Base-by-base conservation (phyloP, 2,329 filamentous ascomycete species). In the Trichoderma oligosporum region DNA sequence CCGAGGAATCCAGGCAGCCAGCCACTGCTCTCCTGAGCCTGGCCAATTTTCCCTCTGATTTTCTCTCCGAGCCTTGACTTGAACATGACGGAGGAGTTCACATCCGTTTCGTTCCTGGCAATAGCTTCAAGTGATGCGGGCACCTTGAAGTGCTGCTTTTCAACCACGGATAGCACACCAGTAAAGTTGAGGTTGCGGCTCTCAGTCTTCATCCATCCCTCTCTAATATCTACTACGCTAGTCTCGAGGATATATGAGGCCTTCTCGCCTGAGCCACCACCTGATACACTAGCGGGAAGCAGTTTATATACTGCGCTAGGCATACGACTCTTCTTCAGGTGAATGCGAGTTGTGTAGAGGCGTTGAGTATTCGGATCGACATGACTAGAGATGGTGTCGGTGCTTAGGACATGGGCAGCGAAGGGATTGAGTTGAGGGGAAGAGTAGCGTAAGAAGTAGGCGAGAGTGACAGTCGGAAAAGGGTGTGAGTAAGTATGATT, bases 381-480 rank as follows among this genome's bases (percentile, higher is more conserved):
- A 71, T 82, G 78, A 62, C 85, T 87, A 47, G 84, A 83, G 70
- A 94, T 89, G 66, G 88, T 91, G 72, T 94, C 89, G 71, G 88
- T 91, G 68, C 87, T 90, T 65, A 91, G 78, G 53, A 94, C 89
- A 75, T 94, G 89, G 62, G 82, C 85, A 63, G 86, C 86, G 76
- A 93, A 92, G 6, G 89, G 89, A 68, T 93, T 94, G 63, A 82
- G 75, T 63, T 82, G 77, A 27, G 81, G 80, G 4, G 81, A 83
- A 59, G 88, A 91, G 74, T 94, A 94, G 63, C 89, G 88, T 48
- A 94, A 86, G 75, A 93, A 94, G 80, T 91, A 94, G 75, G 89
- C 89, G 71, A 94, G 86, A 47, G 89, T 91, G 61, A 94, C 89
- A 70, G 89, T 89, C 61, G 88, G 85, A 76, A 93, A 93, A 47